Conservation (phyloP, 352 stramenopile species). For the Ophiocytium majus region DNA sequence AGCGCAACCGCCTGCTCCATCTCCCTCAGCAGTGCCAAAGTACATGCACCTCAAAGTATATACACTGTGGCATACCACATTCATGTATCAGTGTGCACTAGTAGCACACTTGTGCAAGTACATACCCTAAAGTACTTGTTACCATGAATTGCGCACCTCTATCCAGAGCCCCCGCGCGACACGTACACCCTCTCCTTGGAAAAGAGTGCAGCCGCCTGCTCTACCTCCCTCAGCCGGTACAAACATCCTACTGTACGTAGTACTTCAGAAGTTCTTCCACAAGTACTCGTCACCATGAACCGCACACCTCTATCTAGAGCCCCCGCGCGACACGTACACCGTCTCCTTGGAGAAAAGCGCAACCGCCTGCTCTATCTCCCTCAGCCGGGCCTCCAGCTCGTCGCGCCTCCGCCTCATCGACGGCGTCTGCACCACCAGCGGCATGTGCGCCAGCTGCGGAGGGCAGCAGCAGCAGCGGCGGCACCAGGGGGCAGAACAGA, state of each 20-base stretch:
- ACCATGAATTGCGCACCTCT: no score
- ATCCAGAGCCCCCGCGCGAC: slow-evolving; percentile 40
- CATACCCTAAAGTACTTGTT: no score
- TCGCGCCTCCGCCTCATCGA: slow-evolving; percentile 74
- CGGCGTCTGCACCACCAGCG: slow-evolving; percentile 75
- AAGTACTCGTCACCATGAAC: no score
- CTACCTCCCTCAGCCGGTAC: not conserved
- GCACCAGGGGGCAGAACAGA: no score
- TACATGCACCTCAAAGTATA: not conserved
- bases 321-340: slow-evolving; percentile 71
- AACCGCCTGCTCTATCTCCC: slow-evolving; percentile 82
- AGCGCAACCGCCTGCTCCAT: slow-evolving; percentile 82
- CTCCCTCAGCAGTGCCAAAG: slow-evolving; percentile 73
- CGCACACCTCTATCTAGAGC: no score
- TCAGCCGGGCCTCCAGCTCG: slow-evolving; percentile 72
- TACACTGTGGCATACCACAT: not conserved
- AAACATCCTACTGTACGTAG: not conserved
- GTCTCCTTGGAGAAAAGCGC: slow-evolving; percentile 76
- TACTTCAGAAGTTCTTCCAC: no score
- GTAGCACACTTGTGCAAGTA: not conserved
- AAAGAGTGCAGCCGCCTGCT: slow-evolving; percentile 38
- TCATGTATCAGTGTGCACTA: not conserved
- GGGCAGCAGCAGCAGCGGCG: no score
- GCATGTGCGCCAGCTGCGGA: slow-evolving; percentile 70
- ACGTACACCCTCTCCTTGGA: slow-evolving; percentile 76